Percentiles rank a stretch among this genome's conserved stretches.
Conservation (phyloP, 305 asterid species). For the Rubia peregrina region DNA sequence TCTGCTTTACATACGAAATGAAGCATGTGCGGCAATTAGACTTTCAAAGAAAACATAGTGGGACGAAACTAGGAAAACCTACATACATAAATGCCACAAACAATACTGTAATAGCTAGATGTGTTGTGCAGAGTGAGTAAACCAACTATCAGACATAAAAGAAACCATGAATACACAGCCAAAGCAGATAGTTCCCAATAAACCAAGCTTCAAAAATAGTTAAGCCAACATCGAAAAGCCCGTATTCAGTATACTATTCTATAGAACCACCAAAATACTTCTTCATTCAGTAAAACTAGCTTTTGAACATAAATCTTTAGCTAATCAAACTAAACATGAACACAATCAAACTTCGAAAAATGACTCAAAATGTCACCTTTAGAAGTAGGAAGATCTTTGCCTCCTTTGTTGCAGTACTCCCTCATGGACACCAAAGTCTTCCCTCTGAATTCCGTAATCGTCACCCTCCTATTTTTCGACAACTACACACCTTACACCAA, state of each 20-base stretch:
- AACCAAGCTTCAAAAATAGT: background rate
- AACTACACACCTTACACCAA: constrained; percentile 28
- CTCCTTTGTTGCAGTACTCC: constrained; percentile 71
- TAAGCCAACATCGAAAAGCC: background rate
- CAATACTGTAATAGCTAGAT: background rate
- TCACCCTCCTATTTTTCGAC: constrained; percentile 76
- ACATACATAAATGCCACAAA: background rate
- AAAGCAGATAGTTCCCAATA: background rate
- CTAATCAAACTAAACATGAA: background rate
- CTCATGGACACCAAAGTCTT: constrained; percentile 73
- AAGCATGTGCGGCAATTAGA: background rate
- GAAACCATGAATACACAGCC: background rate
- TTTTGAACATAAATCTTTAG: background rate
- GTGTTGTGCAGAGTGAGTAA: background rate
- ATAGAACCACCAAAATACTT: background rate
- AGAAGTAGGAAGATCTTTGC: constrained; percentile 78
- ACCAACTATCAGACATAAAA: background rate
- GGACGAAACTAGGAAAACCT: background rate
- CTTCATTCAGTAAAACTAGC: background rate
- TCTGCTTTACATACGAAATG: background rate
- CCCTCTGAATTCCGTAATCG: constrained; percentile 79
- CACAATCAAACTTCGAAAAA: background rate
- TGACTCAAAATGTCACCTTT: constrained; percentile 45
- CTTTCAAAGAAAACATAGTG: background rate
- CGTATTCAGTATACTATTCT: background rate